These are phyloP conservation scores for Fusarium pseudonygamai DNA, from an alignment of 2,329 filamentous ascomycete genomes.

Conservation along the genomic window DNA sequence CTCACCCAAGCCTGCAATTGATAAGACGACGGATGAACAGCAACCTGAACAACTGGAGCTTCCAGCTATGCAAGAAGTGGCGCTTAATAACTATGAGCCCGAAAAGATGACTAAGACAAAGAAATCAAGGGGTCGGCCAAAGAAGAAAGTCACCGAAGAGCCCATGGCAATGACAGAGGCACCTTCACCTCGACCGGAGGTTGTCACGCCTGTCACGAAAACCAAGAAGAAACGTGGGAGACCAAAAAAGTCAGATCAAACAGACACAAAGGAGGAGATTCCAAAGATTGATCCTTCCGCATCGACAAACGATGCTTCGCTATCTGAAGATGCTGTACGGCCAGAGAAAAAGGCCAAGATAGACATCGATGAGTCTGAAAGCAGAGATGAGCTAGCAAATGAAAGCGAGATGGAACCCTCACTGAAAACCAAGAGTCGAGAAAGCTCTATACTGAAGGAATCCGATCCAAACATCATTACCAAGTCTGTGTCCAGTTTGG, in stretches of 20 bases:
- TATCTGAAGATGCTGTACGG: slow-evolving; percentile 6
- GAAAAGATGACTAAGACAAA: slow-evolving; percentile 38
- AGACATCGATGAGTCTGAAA: background rate
- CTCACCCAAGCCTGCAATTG: background rate
- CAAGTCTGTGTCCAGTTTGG: background rate
- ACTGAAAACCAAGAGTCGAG: background rate
- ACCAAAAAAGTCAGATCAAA: slow-evolving; percentile 51
- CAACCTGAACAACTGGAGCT: background rate
- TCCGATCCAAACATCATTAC: background rate
- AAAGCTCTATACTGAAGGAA: slow-evolving; percentile 20
- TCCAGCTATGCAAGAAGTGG: background rate
- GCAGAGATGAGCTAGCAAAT: slow-evolving; percentile 1
- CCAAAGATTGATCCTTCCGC: background rate
- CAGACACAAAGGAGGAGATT: slow-evolving; percentile 8
- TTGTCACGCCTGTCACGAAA: slow-evolving; percentile 14
- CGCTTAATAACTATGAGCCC: slow-evolving; percentile 15
- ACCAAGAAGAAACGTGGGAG: slow-evolving; percentile 54
- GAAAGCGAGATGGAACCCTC: background rate
- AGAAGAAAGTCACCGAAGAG: slow-evolving; percentile 37
- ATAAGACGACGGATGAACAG: slow-evolving; percentile 1
- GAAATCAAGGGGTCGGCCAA: slow-evolving; percentile 47
- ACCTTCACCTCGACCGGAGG: background rate
- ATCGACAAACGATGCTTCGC: background rate
- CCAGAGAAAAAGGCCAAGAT: slow-evolving; percentile 2
- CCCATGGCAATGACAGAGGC: slow-evolving; percentile 15